phyloP scores from a whole-genome alignment of 768 basidiomycete species.

The Coprinellus micaceus region DNA sequence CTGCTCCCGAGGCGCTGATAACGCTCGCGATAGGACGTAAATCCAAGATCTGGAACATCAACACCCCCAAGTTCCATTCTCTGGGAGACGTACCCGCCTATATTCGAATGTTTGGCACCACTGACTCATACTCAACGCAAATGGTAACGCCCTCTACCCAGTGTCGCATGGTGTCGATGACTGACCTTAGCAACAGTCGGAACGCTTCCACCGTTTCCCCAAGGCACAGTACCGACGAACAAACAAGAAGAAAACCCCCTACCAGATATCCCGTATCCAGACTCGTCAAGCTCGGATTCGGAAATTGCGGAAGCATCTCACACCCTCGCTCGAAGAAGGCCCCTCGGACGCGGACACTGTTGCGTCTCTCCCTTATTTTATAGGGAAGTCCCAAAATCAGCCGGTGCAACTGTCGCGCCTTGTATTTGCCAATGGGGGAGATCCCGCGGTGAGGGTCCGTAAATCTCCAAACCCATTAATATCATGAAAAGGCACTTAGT shows the following conservation, averaged over 20 bases:
- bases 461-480: neutral
- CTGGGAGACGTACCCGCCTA: constrained; percentile 1
- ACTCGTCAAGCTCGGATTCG: neutral
- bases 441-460: neutral
- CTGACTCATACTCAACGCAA: constrained; percentile 15
- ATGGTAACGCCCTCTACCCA: constrained; percentile 22
- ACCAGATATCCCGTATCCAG: neutral
- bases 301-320: neutral
- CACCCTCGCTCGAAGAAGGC: neutral
- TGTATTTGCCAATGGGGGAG: neutral
- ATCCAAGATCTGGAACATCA: constrained; percentile 9
- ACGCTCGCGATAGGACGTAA: neutral
- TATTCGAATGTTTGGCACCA: constrained; percentile 3
- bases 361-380: neutral
- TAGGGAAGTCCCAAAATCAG: neutral
- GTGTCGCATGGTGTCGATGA: neutral
- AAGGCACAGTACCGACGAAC: neutral
- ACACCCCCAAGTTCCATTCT: constrained; percentile 7
- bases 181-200: neutral
- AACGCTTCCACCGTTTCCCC: neutral
- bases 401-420: neutral
- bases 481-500: too few species aligned
- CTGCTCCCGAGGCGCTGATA: too few species aligned
- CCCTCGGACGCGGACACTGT: neutral
- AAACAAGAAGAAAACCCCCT: neutral